phyloP scores from a whole-genome alignment of 345 rosid genomes.

The Anacardium occidentale region DNA sequence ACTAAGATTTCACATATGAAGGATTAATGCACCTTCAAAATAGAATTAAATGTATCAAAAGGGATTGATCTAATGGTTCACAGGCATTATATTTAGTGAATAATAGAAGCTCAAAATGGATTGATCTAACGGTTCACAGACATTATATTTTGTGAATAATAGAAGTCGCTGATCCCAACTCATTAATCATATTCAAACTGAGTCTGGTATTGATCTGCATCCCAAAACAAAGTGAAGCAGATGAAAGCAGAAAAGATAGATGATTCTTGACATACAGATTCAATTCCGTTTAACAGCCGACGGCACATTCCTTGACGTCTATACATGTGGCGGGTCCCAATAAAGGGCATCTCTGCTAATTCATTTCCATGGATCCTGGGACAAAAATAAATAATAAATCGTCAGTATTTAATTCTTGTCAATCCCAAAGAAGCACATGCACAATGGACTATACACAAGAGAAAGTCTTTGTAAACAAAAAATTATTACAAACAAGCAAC shows the following conservation, averaged over 20 bases:
- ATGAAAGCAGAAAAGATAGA: not conserved
- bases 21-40: not conserved
- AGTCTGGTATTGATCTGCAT: not conserved
- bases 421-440: conserved; percentile 6
- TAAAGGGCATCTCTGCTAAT: conserved; percentile 98
- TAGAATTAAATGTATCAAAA: not conserved
- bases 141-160: not conserved
- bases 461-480: no score
- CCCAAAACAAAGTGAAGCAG: not conserved
- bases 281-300: conserved; percentile 75
- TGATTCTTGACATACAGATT: conserved; percentile 56
- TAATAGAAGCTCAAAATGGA: not conserved
- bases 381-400: conserved; percentile 6
- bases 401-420: conserved; percentile 15
- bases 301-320: conserved; percentile 98
- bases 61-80: not conserved
- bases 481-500: no score
- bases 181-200: not conserved
- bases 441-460: not conserved
- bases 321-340: conserved; percentile 80
- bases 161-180: no score
- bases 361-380: conserved; percentile 77
- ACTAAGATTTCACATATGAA: not conserved
- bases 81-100: not conserved
- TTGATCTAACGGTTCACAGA: not conserved